Percentiles rank a stretch among this genome's conserved stretches.
These are phyloP conservation scores for Fusarium neocosmosporiellum DNA, from an alignment of 2,329 filamentous ascomycete genomes.

Conservation along the genomic window DNA sequence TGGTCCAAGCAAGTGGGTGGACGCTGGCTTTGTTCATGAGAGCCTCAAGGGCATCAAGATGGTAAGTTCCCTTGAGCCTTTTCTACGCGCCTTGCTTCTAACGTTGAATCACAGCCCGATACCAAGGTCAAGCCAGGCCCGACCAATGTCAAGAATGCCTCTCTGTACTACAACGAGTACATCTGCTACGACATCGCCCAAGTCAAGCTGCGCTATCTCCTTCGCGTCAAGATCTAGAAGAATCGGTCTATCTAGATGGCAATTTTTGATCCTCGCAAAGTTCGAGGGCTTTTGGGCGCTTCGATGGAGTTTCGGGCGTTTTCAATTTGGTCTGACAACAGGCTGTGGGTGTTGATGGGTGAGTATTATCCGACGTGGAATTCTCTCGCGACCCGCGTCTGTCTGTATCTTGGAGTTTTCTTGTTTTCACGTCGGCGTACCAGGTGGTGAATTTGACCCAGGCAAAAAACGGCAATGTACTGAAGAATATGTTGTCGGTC, in stretches of 20 bases:
- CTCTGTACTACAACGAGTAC: constrained; percentile 77
- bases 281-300: background rate
- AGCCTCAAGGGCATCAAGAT: constrained; percentile 76
- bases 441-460: background rate
- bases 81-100: background rate
- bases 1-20: constrained; percentile 78
- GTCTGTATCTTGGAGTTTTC: background rate
- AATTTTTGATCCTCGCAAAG: background rate
- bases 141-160: constrained; percentile 59
- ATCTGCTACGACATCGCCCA: constrained; percentile 78
- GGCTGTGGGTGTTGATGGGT: background rate
- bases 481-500: background rate
- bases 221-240: constrained; percentile 67
- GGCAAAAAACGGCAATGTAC: background rate
- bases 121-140: constrained; percentile 55
- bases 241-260: background rate
- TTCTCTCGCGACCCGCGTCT: background rate
- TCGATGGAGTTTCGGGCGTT: background rate
- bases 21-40: constrained; percentile 74
- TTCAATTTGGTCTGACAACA: background rate
- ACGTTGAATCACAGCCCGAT: constrained; percentile 58
- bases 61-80: constrained; percentile 57
- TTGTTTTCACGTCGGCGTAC: constrained; percentile 3
- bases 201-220: constrained; percentile 75
- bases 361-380: background rate